Percentiles rank a stretch among this genome's conserved stretches.
Evolutionary conservation across 768 basidiomycete genomes (phyloP).

Genomic region (Tricholoma sp.): DNA sequence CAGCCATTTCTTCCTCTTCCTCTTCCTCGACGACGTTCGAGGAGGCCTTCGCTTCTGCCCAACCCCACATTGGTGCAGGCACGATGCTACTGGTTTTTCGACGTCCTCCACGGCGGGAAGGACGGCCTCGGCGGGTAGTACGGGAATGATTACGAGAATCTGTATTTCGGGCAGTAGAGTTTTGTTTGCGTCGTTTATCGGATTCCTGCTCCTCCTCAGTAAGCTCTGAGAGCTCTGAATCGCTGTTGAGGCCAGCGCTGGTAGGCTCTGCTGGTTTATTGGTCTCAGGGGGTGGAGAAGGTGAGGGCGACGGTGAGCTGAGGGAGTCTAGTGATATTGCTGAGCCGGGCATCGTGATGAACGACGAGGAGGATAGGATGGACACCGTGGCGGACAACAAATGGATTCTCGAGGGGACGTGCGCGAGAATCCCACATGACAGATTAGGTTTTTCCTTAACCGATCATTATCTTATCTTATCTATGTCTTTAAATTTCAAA

Average conservation of each 20-base stretch:
- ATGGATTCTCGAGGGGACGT: constrained; percentile 19
- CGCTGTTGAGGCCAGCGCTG: constrained; percentile 47
- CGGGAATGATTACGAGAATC: constrained; percentile 11
- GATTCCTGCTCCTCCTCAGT: constrained; percentile 75
- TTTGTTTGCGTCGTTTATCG: constrained; percentile 22
- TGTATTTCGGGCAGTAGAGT: constrained; percentile 15
- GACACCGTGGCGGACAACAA: constrained; percentile 25
- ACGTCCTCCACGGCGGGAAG: constrained; percentile 21
- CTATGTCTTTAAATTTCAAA: constrained; percentile 6
- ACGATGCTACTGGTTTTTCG: constrained; percentile 50
- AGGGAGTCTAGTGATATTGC: constrained; percentile 60
- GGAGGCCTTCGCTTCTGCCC: constrained; percentile 54
- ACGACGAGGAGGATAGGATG: constrained; percentile 15
- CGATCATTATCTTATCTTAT: constrained; percentile 32
- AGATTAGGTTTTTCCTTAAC: constrained; percentile 12
- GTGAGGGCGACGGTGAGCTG: constrained; percentile 64
- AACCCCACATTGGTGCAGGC: constrained; percentile 82
- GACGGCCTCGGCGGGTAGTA: constrained; percentile 12
- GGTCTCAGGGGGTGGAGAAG: constrained; percentile 26
- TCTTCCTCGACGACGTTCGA: constrained; percentile 42
- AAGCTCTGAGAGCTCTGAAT: constrained; percentile 79
- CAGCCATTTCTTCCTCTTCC: constrained; percentile 43
- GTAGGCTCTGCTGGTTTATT: constrained; percentile 17
- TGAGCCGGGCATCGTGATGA: constrained; percentile 47
- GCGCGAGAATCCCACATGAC: constrained; percentile 25